A percentile compares a stretch with the other conserved stretches of the same genome.
Conservation (phyloP, 768 basidiomycete genomes). For the Cyclocybe cylindracea region DNA sequence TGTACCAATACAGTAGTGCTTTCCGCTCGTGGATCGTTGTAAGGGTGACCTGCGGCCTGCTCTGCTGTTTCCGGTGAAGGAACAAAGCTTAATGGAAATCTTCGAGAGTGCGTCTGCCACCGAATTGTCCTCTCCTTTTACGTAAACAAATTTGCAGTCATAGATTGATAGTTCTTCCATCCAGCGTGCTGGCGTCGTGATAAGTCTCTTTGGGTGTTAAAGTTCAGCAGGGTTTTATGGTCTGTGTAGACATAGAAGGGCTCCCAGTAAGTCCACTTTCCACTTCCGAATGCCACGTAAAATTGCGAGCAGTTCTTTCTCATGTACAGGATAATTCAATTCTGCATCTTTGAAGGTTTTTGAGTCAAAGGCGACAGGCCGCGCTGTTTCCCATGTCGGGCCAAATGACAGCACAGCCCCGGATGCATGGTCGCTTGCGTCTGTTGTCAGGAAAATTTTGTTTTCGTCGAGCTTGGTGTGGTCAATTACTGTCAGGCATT, state of each 20-base stretch:
- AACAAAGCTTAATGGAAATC: no score
- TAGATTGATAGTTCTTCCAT: no score
- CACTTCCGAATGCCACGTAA: slow-evolving; percentile 33
- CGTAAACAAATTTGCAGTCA: slow-evolving; percentile 31
- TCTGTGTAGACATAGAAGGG: slow-evolving; percentile 31
- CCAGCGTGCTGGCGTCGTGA: slow-evolving; percentile 29
- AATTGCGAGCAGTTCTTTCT: no score
- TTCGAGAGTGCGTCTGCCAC: slow-evolving; percentile 37
- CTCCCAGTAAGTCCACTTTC: slow-evolving; percentile 17
- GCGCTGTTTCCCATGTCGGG: slow-evolving; percentile 24
- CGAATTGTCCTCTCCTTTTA: slow-evolving; percentile 32
- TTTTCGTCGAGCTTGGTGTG: slow-evolving; percentile 18
- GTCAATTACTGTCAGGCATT: slow-evolving; percentile 14
- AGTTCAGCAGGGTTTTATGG: slow-evolving; percentile 33
- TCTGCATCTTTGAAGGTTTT: slow-evolving; percentile 22
- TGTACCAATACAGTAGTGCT: no score
- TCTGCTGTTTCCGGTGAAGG: no score
- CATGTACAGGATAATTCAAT: no score
- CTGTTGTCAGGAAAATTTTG: slow-evolving; percentile 32
- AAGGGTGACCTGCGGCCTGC: no score
- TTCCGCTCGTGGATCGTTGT: no score
- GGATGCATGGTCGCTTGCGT: slow-evolving; percentile 26
- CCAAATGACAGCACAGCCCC: slow-evolving; percentile 31
- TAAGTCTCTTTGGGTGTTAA: slow-evolving; percentile 29
- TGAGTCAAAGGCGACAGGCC: no score